Evolutionary conservation across 2,329 filamentous ascomycete species (phyloP).

Genomic region (Anthostomella pinea): DNA sequence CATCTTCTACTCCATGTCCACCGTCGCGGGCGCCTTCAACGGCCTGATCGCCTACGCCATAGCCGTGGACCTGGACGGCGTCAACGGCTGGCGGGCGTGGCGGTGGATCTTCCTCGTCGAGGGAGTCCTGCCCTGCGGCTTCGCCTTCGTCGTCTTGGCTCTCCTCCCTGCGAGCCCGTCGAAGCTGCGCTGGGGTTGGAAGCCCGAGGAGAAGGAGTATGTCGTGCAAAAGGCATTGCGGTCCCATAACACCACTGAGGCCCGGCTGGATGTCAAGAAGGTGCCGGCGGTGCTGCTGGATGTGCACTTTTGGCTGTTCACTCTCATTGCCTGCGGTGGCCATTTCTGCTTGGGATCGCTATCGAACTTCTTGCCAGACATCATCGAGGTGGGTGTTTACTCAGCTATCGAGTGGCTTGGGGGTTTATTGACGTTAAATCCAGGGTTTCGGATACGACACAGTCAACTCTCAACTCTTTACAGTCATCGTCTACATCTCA

Average conservation of each 20-base stretch:
- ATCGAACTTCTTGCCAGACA: conserved; percentile 22
- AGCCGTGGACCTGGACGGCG: conserved; percentile 17
- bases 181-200: conserved; percentile 17
- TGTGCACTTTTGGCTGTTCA: conserved; percentile 25
- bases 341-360: conserved; percentile 22
- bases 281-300: conserved; percentile 21
- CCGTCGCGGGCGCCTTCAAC: conserved; percentile 25
- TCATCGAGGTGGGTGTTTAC: conserved; percentile 9
- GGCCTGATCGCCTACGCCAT: conserved; percentile 25
- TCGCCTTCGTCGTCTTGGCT: conserved; percentile 18
- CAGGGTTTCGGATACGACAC: conserved; percentile 21
- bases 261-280: conserved; percentile 9
- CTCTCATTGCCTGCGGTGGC: conserved; percentile 17
- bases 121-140: conserved; percentile 20
- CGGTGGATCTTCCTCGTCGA: conserved; percentile 25
- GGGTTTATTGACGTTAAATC: not conserved
- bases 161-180: conserved; percentile 19
- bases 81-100: conserved; percentile 23
- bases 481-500: conserved; percentile 22
- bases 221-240: conserved; percentile 16
- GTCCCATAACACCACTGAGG: conserved; percentile 21
- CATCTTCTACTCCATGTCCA: conserved; percentile 19
- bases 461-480: conserved; percentile 22
- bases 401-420: not conserved
- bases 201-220: conserved; percentile 16